Conservation (phyloP, 2,329 filamentous ascomycete species). For the Fusarium mexicanum region DNA sequence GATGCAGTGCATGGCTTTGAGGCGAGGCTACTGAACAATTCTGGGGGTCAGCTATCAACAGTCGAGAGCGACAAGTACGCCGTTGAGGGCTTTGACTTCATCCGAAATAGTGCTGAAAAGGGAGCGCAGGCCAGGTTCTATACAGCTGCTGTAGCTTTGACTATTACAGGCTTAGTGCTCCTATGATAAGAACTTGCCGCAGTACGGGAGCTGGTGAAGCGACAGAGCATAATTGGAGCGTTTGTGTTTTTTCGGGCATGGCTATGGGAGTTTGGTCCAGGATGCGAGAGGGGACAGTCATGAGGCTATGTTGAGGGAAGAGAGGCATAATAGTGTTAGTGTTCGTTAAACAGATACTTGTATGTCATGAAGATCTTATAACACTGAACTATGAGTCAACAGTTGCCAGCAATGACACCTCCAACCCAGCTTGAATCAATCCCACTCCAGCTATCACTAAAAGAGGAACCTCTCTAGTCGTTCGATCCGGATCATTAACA, state of each 20-base stretch:
- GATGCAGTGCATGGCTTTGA: not conserved
- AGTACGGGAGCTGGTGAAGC: fast-evolving
- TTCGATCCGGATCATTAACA: not conserved
- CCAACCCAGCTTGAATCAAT: not conserved
- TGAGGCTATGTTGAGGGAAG: too few species aligned
- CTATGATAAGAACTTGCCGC: fast-evolving
- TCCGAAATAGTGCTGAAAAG: not conserved
- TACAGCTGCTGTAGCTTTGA: not conserved
- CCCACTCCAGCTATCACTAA: not conserved
- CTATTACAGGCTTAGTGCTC: fast-evolving
- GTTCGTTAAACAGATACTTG: too few species aligned
- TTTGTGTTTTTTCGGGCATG: too few species aligned
- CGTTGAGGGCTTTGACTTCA: not conserved
- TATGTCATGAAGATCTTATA: too few species aligned
- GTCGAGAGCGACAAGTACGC: not conserved
- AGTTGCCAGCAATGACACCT: not conserved
- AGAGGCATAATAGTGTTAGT: too few species aligned
- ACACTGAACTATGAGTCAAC: too few species aligned
- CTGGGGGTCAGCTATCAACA: not conserved
- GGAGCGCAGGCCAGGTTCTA: fast-evolving
- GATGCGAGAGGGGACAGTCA: too few species aligned
- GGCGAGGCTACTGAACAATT: not conserved
- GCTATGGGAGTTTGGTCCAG: too few species aligned
- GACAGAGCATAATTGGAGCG: too few species aligned
- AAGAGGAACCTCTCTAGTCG: not conserved